These are phyloP conservation scores for Trichoderma sp. DNA, from an alignment of 2,329 filamentous ascomycete species.

Conservation along the genomic window DNA sequence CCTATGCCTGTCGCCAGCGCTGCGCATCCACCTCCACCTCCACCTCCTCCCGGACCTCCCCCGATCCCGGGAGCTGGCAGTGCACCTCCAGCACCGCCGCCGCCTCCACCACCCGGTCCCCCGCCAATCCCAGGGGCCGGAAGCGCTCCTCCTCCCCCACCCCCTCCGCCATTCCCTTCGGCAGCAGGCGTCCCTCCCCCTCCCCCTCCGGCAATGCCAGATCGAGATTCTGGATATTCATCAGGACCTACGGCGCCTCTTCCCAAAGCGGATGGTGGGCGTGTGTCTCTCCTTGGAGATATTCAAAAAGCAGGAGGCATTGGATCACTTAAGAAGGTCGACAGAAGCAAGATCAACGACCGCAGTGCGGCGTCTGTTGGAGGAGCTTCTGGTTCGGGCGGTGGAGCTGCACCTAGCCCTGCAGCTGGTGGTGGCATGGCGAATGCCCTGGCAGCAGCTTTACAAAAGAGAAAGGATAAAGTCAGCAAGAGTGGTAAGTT, in stretches of 20 bases:
- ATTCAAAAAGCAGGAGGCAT: constrained; percentile 71
- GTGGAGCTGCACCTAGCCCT: constrained; percentile 51
- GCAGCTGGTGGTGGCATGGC: constrained; percentile 66
- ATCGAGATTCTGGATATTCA: constrained; percentile 57
- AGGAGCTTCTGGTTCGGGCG: constrained; percentile 46
- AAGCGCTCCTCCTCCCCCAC: constrained; percentile 35
- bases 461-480: constrained; percentile 86
- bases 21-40: constrained; percentile 21
- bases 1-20: not conserved
- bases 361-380: constrained; percentile 65
- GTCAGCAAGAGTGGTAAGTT: constrained; percentile 90
- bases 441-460: constrained; percentile 73
- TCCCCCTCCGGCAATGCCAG: constrained; percentile 45
- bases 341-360: constrained; percentile 67
- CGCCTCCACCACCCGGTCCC: constrained; percentile 41
- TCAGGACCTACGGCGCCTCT: constrained; percentile 50
- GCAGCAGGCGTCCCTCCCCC: constrained; percentile 44
- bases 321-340: constrained; percentile 71
- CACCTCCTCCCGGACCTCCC: constrained; percentile 21
- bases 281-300: constrained; percentile 63
- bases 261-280: constrained; percentile 45
- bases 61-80: constrained; percentile 36
- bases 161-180: constrained; percentile 37
- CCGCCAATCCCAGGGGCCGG: constrained; percentile 43
- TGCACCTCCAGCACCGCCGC: constrained; percentile 41